A percentile compares a stretch with the other conserved stretches of the same genome.
Conservation (phyloP, 768 basidiomycete species). For the Amanita fuliginea region DNA sequence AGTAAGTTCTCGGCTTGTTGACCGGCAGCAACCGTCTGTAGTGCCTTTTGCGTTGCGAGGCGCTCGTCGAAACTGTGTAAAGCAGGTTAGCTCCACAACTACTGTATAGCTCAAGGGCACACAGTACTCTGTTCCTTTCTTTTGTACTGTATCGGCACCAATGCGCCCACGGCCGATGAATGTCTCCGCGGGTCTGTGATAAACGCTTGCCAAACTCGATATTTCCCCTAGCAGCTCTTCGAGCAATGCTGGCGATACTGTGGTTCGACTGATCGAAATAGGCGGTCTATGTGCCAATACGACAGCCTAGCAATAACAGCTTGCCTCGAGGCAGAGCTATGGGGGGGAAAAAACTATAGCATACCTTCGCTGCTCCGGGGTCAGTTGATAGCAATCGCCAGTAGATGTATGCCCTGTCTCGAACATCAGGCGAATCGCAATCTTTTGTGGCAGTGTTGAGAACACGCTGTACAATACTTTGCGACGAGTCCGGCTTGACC, state of each 20-base stretch:
- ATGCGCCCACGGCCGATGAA: slow-evolving; percentile 90
- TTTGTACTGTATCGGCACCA: slow-evolving; percentile 68
- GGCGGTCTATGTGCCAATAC: slow-evolving; percentile 89
- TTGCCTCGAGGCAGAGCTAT: not conserved
- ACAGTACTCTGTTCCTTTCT: slow-evolving; percentile 50
- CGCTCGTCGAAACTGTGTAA: slow-evolving; percentile 52
- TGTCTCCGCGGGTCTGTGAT: slow-evolving; percentile 94
- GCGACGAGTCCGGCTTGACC: slow-evolving; percentile 88
- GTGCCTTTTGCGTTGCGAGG: slow-evolving; percentile 64
- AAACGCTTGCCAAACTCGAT: slow-evolving; percentile 84
- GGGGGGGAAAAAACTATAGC: not conserved
- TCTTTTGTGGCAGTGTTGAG: slow-evolving; percentile 93
- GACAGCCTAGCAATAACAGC: slow-evolving; percentile 37
- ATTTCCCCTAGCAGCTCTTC: slow-evolving; percentile 91
- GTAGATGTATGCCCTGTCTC: slow-evolving; percentile 96
- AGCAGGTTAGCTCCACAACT: not conserved
- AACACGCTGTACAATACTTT: slow-evolving; percentile 86
- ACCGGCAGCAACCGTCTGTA: slow-evolving; percentile 87
- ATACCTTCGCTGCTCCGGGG: slow-evolving; percentile 88
- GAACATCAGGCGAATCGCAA: slow-evolving; percentile 92
- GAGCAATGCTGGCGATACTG: slow-evolving; percentile 75
- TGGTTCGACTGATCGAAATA: slow-evolving; percentile 86
- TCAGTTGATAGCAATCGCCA: slow-evolving; percentile 95
- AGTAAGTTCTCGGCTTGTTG: slow-evolving; percentile 93
- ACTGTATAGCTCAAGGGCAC: slow-evolving; percentile 3